Evolutionary conservation across 352 stramenopile species (phyloP).

Genomic region (Hyaloperonospora arabidopsidis): DNA sequence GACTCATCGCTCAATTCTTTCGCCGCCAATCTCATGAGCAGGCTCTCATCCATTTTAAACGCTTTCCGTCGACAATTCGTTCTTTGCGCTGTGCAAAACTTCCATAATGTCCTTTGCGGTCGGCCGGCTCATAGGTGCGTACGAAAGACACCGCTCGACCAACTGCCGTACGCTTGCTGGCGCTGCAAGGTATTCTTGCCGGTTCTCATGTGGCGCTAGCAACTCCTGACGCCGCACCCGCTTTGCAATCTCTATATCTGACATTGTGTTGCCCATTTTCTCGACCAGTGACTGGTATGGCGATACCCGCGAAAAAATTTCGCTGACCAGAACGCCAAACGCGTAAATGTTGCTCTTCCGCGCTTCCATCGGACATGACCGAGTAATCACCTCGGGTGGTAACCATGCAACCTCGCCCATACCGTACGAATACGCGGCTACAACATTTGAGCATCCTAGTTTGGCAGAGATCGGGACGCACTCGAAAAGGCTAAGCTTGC

Average conservation of each 20-base stretch:
- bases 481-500: conserved; percentile 59
- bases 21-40: conserved; percentile 10
- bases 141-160: conserved; percentile 46
- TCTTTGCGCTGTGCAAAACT: conserved; percentile 33
- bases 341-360: conserved; percentile 54
- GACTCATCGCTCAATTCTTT: conserved; percentile 16
- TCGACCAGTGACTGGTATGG: conserved; percentile 46
- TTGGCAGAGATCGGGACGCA: conserved; percentile 39
- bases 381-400: conserved; percentile 45
- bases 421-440: conserved; percentile 28
- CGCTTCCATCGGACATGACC: conserved; percentile 37
- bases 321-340: conserved; percentile 53
- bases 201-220: conserved; percentile 40
- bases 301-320: conserved; percentile 44
- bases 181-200: conserved; percentile 31
- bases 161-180: conserved; percentile 33
- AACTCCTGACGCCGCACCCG: conserved; percentile 29
- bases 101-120: conserved; percentile 42
- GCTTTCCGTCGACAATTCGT: conserved; percentile 25
- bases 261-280: conserved; percentile 41
- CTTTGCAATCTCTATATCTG: conserved; percentile 41
- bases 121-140: conserved; percentile 41
- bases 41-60: conserved; percentile 28
- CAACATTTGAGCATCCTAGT: conserved; percentile 15
- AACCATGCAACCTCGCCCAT: conserved; percentile 46